These are phyloP conservation scores for Circinella umbellata DNA, from an alignment of 371 early-diverging fungal species.

Conservation along the genomic window DNA sequence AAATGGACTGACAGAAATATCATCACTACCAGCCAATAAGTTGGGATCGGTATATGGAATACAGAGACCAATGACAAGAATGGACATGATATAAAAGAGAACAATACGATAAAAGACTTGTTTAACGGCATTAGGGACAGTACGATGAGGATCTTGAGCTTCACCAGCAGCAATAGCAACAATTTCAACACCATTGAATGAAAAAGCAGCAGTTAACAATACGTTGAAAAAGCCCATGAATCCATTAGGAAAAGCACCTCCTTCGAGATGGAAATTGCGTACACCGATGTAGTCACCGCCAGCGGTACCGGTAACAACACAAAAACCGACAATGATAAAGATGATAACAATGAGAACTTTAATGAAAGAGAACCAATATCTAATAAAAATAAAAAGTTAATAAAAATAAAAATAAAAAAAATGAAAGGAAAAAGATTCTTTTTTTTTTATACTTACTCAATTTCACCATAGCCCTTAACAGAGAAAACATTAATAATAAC, in stretches of 20 bases:
- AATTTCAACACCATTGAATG: slow-evolving; percentile 85
- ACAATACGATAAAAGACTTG: slow-evolving; percentile 80
- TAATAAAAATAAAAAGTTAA: background rate
- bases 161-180: slow-evolving; percentile 81
- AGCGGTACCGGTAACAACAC: slow-evolving; percentile 65
- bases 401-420: too few species aligned
- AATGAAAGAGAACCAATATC: slow-evolving; percentile 63
- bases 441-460: slow-evolving; percentile 34
- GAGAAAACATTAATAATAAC: slow-evolving; percentile 67
- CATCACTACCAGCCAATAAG: slow-evolving; percentile 49
- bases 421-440: too few species aligned
- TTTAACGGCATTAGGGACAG: slow-evolving; percentile 76
- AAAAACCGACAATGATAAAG: slow-evolving; percentile 78
- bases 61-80: slow-evolving; percentile 74
- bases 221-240: slow-evolving; percentile 71
- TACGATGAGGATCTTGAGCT: slow-evolving; percentile 70
- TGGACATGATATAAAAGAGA: slow-evolving; percentile 75
- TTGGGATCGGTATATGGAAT: slow-evolving; percentile 67
- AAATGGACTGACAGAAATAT: slow-evolving; percentile 71
- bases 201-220: slow-evolving; percentile 83
- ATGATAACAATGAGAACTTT: slow-evolving; percentile 65
- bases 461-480: slow-evolving; percentile 74
- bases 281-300: slow-evolving; percentile 56
- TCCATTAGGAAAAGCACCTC: slow-evolving; percentile 80
- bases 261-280: slow-evolving; percentile 68